These are phyloP conservation scores for Lactarius tabidus DNA, from an alignment of 768 basidiomycete species.

Conservation along the genomic window DNA sequence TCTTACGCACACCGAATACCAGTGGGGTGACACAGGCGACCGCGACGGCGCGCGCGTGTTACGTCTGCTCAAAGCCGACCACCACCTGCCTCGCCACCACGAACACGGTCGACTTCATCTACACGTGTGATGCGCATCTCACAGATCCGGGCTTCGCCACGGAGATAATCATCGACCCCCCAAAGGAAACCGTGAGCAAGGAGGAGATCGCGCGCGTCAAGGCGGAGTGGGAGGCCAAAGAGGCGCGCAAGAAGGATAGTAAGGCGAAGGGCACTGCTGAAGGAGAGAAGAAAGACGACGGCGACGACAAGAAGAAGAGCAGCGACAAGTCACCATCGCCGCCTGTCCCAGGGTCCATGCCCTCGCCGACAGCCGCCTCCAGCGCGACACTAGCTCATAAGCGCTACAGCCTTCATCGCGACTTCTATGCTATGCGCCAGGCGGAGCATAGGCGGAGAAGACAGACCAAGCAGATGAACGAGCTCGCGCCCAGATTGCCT, in stretches of 20 bases:
- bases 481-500: constrained; percentile 68
- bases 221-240: constrained; percentile 75
- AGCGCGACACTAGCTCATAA: constrained; percentile 52
- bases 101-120: constrained; percentile 81
- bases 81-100: constrained; percentile 81
- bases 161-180: constrained; percentile 31
- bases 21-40: constrained; percentile 50
- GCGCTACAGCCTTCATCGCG: constrained; percentile 76
- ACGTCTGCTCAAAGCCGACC: constrained; percentile 74
- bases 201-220: constrained; percentile 79
- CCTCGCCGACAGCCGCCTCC: constrained; percentile 22
- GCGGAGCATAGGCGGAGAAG: constrained; percentile 67
- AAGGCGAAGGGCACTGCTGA: constrained; percentile 36
- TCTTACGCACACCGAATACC: constrained; percentile 6
- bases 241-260: constrained; percentile 53
- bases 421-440: constrained; percentile 77
- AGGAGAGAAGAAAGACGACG: constrained; percentile 36
- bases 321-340: constrained; percentile 32
- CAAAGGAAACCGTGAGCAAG: constrained; percentile 44
- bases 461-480: constrained; percentile 63
- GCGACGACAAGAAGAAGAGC: constrained; percentile 32
- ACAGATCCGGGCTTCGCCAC: constrained; percentile 73
- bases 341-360: constrained; percentile 33
- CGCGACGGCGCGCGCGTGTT: constrained; percentile 75
- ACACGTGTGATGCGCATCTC: constrained; percentile 79